A percentile compares a stretch with the other conserved stretches of the same genome.
Conservation (phyloP, 495 filamentous ascomycete genomes). For the Cetradonia linearis region DNA sequence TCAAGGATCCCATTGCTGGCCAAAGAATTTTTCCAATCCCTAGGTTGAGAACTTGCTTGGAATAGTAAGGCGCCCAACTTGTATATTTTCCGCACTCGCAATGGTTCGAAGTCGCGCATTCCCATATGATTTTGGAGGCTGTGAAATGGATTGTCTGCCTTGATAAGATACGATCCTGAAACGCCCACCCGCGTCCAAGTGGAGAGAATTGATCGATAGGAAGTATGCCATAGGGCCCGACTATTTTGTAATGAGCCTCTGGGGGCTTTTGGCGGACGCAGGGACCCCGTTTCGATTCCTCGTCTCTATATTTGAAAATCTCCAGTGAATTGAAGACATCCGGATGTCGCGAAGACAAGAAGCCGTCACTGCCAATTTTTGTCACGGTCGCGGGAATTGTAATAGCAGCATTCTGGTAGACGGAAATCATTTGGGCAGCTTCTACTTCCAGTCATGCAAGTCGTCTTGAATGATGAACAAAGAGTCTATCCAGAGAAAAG, state of each 20-base stretch:
- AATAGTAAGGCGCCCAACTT: background rate
- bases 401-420: slow-evolving; percentile 11
- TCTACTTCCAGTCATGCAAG: slow-evolving; percentile 1
- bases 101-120: background rate
- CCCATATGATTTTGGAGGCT: background rate
- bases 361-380: background rate
- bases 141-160: no score
- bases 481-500: slow-evolving; percentile 23
- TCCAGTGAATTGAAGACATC: background rate
- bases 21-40: background rate
- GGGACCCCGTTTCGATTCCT: background rate
- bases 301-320: background rate
- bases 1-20: background rate
- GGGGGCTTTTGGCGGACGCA: background rate
- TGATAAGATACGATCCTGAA: no score
- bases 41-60: background rate
- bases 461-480: slow-evolving; percentile 22
- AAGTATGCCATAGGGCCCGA: no score
- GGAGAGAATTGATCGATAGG: no score
- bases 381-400: slow-evolving; percentile 6
- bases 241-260: no score
- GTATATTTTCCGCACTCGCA: background rate
- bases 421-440: slow-evolving; percentile 8
- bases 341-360: background rate
- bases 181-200: no score